Base-by-base conservation (phyloP, 208 protist genomes). In the Wallacemonas rigidus region DNA sequence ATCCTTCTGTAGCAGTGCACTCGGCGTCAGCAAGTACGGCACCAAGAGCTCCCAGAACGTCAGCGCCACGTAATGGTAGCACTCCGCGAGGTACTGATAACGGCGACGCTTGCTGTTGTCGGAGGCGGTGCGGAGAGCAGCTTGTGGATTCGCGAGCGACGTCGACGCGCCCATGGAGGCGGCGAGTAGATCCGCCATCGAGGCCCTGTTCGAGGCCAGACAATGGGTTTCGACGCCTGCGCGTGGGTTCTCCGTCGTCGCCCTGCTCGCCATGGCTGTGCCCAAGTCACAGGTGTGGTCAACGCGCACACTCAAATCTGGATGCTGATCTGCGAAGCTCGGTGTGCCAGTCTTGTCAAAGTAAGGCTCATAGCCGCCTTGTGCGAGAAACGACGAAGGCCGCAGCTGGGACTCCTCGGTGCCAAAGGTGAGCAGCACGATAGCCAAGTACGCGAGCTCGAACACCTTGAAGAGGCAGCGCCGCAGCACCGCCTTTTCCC, bases 401-500 rank as follows among this genome's bases (percentile, higher is more conserved):
- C 60, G 44, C 60, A 79, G 71, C 8, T 67, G 51, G 1, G 5
- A 58, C 57, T 81, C 77, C 47, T 79, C 62, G 3, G 83, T 82
- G 43, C 82, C 58, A 45, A 83, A 83, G 11, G 80, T 86, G 14
- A 87, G 67, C 17, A 86, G 44, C 12, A 86, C 68, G 12, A 90
- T 55, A 47, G 74, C 63, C 5, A 85, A 74, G 54, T 82, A 80
- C 47, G 82, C 50, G 63, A 85, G 82, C 39, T 83, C 75, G 48
- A 87, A 77, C n/a, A 72, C 85, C 79, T 85, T 90, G 56, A 83
- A 64, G 51, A 89, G 41, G 53, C 56, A 40, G 39, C 82, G 75
- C 8, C 57, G 56, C 51, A 54, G 55, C 61, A 75, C 48, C 14
- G 53, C 17, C 9, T 72, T 47, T 35, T 51, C 17, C n/a, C 65